Evolutionary conservation across 2,329 filamentous ascomycete species (phyloP).

Genomic region (Chaetoscypha palmicola): DNA sequence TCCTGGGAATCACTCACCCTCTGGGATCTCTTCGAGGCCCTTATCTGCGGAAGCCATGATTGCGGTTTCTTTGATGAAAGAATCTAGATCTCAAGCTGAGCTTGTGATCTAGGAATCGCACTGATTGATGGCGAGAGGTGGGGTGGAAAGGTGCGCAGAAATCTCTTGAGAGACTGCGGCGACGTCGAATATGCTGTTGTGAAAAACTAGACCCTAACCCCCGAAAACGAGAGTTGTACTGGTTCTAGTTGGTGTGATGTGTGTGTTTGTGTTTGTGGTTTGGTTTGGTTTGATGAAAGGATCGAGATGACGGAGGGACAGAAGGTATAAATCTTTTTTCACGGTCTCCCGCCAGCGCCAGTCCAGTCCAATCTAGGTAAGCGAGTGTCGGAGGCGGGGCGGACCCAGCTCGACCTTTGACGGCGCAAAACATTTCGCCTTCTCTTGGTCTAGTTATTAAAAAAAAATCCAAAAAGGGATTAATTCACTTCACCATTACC

Average conservation of each 20-base stretch:
- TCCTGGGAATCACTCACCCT: conserved; percentile 55
- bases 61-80: conserved; percentile 52
- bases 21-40: conserved; percentile 96
- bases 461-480: no score
- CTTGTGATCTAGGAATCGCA: conserved; percentile 56
- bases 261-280: conserved; percentile 14
- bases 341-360: neutral
- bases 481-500: no score
- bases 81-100: conserved; percentile 72
- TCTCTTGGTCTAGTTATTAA: no score
- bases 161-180: conserved; percentile 30
- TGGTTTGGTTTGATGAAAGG: conserved; percentile 17
- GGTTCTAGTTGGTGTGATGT: conserved; percentile 26
- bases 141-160: conserved; percentile 27
- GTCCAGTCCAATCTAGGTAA: neutral
- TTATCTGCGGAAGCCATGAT: conserved; percentile 94
- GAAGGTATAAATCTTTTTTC: conserved; percentile 13
- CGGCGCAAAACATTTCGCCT: no score
- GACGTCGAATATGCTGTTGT: conserved; percentile 13
- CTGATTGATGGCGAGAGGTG: conserved; percentile 31
- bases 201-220: conserved; percentile 45
- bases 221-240: conserved; percentile 34
- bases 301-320: conserved; percentile 2
- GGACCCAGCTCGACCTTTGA: no score
- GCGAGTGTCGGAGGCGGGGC: neutral